Percentiles rank a stretch among this genome's conserved stretches.
Evolutionary conservation across 805 yeast species (phyloP).

Genomic region (Phaffomyces antillensis): DNA sequence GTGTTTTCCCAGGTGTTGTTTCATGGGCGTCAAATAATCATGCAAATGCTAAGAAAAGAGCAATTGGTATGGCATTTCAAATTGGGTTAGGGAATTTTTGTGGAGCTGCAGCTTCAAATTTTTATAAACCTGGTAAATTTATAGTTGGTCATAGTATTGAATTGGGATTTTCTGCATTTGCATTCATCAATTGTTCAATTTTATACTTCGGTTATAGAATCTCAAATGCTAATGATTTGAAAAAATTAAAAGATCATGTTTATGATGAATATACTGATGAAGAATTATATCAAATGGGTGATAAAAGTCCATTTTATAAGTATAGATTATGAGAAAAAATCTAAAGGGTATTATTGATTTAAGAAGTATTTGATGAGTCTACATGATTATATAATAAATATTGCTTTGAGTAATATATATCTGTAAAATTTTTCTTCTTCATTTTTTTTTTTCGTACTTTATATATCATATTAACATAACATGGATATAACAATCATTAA

Average conservation of each 20-base stretch:
- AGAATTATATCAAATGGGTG: constrained; percentile 35
- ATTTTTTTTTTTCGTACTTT: not conserved
- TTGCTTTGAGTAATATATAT: not conserved
- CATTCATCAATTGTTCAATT: constrained; percentile 20
- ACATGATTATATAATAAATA: too few relatives aligned
- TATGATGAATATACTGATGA: constrained; percentile 24
- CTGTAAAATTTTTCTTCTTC: not conserved
- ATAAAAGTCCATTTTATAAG: constrained; percentile 34
- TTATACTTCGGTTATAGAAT: constrained; percentile 21
- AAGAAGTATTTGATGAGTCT: too few relatives aligned
- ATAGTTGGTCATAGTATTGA: constrained; percentile 29
- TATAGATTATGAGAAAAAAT: constrained; percentile 17
- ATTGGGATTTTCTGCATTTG: constrained; percentile 29
- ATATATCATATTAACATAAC: constrained; percentile 1
- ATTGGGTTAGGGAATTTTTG: constrained; percentile 33
- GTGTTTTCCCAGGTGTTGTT: constrained; percentile 28
- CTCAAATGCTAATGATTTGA: constrained; percentile 20
- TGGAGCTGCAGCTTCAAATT: constrained; percentile 31
- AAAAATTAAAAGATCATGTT: constrained; percentile 20
- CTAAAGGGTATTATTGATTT: too few relatives aligned
- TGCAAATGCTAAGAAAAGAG: constrained; percentile 30
- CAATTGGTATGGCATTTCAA: constrained; percentile 33
- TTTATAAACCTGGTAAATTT: constrained; percentile 26
- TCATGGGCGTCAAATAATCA: constrained; percentile 33
- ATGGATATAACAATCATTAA: not conserved